phyloP scores from a whole-genome alignment of 805 yeast genomes.

The Monosporozyma servazzii region DNA sequence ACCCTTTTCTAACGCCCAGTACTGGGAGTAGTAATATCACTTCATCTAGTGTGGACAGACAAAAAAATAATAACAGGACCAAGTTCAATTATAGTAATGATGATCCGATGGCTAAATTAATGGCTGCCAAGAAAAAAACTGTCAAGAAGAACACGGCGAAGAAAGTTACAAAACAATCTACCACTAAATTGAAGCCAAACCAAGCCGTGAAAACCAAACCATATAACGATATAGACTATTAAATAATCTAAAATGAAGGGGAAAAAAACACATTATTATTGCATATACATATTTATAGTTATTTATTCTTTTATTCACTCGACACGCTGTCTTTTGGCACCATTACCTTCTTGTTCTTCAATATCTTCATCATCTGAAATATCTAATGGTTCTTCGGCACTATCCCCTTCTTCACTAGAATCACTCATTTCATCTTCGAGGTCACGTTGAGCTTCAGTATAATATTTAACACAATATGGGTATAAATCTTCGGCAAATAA shows the following conservation, averaged over 20 bases:
- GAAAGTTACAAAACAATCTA: not conserved
- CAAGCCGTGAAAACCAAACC: not conserved
- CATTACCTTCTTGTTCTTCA: constrained; percentile 2
- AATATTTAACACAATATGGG: constrained; percentile 79
- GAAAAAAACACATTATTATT: not conserved
- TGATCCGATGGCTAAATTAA: constrained; percentile 22
- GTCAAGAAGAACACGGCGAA: constrained; percentile 5
- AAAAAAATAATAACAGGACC: not conserved
- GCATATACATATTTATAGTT: not conserved
- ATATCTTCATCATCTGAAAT: constrained; percentile 4
- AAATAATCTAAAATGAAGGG: too few species aligned
- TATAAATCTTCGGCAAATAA: constrained; percentile 69
- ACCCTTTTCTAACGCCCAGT: not conserved
- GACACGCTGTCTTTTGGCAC: constrained; percentile 3
- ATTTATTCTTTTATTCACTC: not conserved
- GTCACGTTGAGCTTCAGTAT: constrained; percentile 62
- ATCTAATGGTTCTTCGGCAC: constrained; percentile 15
- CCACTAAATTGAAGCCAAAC: not conserved
- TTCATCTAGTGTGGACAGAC: not conserved
- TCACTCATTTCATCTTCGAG: constrained; percentile 47
- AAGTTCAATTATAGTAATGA: constrained; percentile 15
- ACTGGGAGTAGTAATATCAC: not conserved
- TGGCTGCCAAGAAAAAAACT: not conserved
- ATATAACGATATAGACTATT: not conserved
- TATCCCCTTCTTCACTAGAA: constrained; percentile 31